Base-by-base conservation (phyloP, 257 asterid genomes). In the Penstemon newberryi region DNA sequence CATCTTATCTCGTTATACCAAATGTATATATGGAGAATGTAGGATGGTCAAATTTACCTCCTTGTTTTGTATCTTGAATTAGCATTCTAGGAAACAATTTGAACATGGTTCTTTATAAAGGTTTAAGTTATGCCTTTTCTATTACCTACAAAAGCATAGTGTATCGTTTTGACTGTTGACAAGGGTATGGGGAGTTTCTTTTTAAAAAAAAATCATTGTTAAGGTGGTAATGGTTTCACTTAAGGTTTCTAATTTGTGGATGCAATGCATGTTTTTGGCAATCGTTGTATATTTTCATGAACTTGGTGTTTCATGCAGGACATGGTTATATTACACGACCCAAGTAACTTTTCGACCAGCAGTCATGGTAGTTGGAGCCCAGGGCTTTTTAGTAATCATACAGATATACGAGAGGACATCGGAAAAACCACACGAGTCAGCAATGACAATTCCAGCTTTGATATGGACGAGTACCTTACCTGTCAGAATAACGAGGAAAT, bases 361-460 rank as follows among this genome's bases (percentile, higher is more conserved):
- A 85, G 95, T 70, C 82, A 67, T n/a, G 95, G 89, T 56, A 89
- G 97, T 77, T 89, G 88, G 84, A 86, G 82, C 62, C 85, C 84
- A 0, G 85, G 79, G 55, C 38, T 67, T 47, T 63, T 70, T 50
- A 66, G 8, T 65, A 74, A 64, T 37, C 71, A 69, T 53, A 25
- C 46, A 18, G 37, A 42, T 60, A 61, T 58, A 12, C 56, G 61
- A 47, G 84, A 70, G 25, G 79, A 60, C 51, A 50, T 54, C 70
- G 65, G 62, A 60, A 58, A 66, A 63, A 19, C 42, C 44, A 41
- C 56, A 51, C 72, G 67, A 53, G 52, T 42, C 40, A 78, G 69
- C 54, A 63, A 62, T 52, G 19, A 38, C 60, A 63, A 6, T 12
- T 73, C 85, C 13, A 7, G 68, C 46, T 85, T 86, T 43, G 95